Evolutionary conservation across 2,329 filamentous ascomycete genomes (phyloP), one percentile per base, ranked within the genome.

Genomic region (Tolypocladium capitatum): DNA sequence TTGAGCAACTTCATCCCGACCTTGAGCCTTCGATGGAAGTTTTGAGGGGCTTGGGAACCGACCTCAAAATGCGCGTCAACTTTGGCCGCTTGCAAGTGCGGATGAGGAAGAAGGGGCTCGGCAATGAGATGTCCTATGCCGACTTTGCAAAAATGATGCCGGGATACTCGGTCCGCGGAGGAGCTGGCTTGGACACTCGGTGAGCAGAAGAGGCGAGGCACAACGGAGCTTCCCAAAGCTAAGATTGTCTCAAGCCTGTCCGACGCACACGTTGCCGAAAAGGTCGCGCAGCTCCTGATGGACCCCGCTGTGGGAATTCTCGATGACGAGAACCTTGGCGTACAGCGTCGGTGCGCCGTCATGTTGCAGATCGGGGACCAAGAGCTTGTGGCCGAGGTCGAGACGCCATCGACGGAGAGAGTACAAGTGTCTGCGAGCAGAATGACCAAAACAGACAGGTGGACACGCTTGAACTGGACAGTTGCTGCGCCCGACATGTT

Each of bases 401-500:
- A 48, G n/a, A 51, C 20, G 35, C 43, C 20, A 21, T 36, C 41
- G 5, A 41, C 42, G 2, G 46, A 51, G 21, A 47, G 41, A 4
- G 50, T 52, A 6, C 56, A 54, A 31, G 45, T 63, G n/a, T 51
- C 55, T 10, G 58, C 55, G 43, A 46, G 52, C 28, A 55, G 51
- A 20, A 48, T 60, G 7, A 51, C 41, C 6, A 56, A 46, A 24
- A 49, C 49, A 24, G 60, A 60, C 44, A 40, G 41, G 8, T 55
- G 51, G 49, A 48, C 53, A 4, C 56, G 55, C 14, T 46, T 66
- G 27, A 59, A 62, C 47, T 65, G 65, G 62, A 60, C 55, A 4
- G 45, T 65, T 27, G 56, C 56, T 27, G 60, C 63, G 6, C 65
- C 65, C 14, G 65, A 67, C 32, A 64, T 61, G 65, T 65, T 50